Base-by-base conservation (phyloP, 2,329 filamentous ascomycete species). In the Shiraia bambusicola region DNA sequence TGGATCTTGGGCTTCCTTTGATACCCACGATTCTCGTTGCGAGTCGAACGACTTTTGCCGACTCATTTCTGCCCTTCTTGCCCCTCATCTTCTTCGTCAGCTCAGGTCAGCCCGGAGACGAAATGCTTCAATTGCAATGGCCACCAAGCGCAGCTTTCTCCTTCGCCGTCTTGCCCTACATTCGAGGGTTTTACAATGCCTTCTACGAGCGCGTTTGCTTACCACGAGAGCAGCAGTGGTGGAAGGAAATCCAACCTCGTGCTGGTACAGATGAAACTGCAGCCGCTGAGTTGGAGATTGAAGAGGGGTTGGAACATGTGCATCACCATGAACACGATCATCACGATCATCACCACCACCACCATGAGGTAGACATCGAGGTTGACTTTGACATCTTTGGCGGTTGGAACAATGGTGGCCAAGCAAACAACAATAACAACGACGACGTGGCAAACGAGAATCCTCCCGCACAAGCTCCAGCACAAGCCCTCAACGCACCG, bases 21-120 rank as follows among this genome's bases (percentile, higher is more conserved):
- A 86, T 91, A 43, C 84, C 82, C 0, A 74, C 85, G 9, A 75
- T 81, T 2, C 73, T 91, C 7, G 74, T 89, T 9, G 74, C 86
- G n/a, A 84, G 84, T 14, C 75, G 86, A 25, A 82, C 84, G 17
- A 76, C 73, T 2, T 73, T 84, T 34, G 79, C 80, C 22, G 84
- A 88, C 52, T 76, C 78, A 3, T 70, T 84, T 6, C 71, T 86
- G 6, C 82, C 83, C 2, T 76, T 80, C 14, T 72, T 86, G 13
- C 83, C 83, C 0, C 75, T 86, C 40, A 72, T 80, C 52, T 81
- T 81, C 66, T 80, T 80, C 46, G 78, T 74, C 28, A 79, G 73
- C 19, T 76, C 76, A n/a, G 72, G 73, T 28, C 73, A 74, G 6
- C 56, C 65, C 1, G 58, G 63, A 28, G 67, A 73, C 11, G 60